Conservation (phyloP, 1,284 basidiomycete genomes). For the Puccinia triticina region DNA sequence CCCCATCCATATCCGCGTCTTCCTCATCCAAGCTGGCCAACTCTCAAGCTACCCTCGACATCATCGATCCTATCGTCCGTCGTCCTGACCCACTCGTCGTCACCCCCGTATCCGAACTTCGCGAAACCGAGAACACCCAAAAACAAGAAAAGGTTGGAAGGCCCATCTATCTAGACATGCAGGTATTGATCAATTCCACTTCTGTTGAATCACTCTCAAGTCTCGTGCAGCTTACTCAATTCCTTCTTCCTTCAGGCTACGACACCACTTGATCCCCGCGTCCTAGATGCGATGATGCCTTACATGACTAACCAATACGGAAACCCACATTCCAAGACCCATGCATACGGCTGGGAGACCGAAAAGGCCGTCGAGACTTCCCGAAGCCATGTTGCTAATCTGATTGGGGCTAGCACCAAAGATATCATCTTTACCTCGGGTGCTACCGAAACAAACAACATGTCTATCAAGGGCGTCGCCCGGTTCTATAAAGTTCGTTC, state of each 20-base stretch:
- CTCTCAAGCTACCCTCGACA: conserved; percentile 29
- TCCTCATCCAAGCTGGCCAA: neutral
- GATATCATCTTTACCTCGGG: conserved; percentile 98
- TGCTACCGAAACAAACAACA: conserved; percentile 97
- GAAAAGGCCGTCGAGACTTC: conserved; percentile 91
- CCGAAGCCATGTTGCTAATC: conserved; percentile 82
- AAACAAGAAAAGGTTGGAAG: conserved; percentile 61
- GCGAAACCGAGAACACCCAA: conserved; percentile 15
- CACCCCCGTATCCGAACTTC: no score
- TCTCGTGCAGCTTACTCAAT: neutral
- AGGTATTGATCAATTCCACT: conserved; percentile 64
- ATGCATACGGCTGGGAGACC: conserved; percentile 99
- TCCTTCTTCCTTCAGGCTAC: conserved; percentile 70
- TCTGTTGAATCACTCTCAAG: no score
- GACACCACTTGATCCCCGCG: conserved; percentile 94
- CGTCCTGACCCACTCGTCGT: conserved; percentile 51
- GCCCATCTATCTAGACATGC: conserved; percentile 94
- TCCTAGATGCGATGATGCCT: conserved; percentile 95
- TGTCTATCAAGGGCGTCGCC: conserved; percentile 95
- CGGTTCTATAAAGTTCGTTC: conserved; percentile 79
- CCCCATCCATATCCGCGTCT: neutral
- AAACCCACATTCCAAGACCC: conserved; percentile 96
- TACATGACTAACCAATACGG: conserved; percentile 95
- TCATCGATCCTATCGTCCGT: conserved; percentile 47
- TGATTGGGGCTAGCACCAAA: conserved; percentile 92